Conservation (phyloP, 768 basidiomycete genomes). For the Macrolepiota albuminosa region DNA sequence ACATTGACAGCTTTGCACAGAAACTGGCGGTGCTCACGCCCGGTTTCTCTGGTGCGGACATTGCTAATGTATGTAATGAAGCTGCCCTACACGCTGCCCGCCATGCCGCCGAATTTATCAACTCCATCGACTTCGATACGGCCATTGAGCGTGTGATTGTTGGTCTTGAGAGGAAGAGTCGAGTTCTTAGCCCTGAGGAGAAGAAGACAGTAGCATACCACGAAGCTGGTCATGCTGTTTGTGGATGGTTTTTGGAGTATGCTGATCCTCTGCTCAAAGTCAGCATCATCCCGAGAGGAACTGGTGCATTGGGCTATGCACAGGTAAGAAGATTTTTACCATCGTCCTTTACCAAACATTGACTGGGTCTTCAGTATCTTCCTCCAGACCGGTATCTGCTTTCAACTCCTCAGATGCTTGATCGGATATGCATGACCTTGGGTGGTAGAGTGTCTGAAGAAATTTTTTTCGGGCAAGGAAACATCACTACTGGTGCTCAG, state of each 20-base stretch:
- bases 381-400: constrained; percentile 95
- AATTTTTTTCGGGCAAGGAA: constrained; percentile 89
- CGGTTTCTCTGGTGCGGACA: constrained; percentile 98
- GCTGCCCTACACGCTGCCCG: constrained; percentile 94
- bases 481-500: constrained; percentile 97
- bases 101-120: constrained; percentile 70
- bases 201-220: constrained; percentile 99
- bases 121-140: constrained; percentile 87
- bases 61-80: constrained; percentile 99
- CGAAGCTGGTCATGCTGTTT: constrained; percentile 97
- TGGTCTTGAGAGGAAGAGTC: constrained; percentile 92
- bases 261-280: constrained; percentile 97
- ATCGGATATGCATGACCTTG: constrained; percentile 97
- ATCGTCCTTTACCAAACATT: constrained; percentile 8
- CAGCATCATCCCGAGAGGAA: constrained; percentile 95
- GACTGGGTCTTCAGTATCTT: constrained; percentile 56
- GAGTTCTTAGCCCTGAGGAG: constrained; percentile 90
- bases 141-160: constrained; percentile 98
- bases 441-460: constrained; percentile 98
- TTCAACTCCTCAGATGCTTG: constrained; percentile 90
- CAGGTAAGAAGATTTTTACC: constrained; percentile 49
- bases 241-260: constrained; percentile 97
- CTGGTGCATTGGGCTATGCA: constrained; percentile 94
- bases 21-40: constrained; percentile 96
- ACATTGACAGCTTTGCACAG: constrained; percentile 63